Conservation (phyloP, 495 filamentous ascomycete species). For the Aspergillus carlsbadensis region DNA sequence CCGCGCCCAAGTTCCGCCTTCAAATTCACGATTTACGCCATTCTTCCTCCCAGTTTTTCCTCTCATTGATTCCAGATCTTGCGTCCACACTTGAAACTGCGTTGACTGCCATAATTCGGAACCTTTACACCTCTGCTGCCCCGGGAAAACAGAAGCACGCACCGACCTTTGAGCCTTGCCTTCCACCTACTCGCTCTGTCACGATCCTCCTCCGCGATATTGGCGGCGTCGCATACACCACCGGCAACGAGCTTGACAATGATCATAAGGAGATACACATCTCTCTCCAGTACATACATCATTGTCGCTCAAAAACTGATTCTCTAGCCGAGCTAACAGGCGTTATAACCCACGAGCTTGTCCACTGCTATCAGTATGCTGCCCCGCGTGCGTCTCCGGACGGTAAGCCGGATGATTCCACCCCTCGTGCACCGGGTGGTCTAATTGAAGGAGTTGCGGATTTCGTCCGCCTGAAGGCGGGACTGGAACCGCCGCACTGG, state of each 20-base stretch:
- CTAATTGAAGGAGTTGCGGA: slow-evolving; percentile 93
- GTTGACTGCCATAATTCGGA: slow-evolving; percentile 62
- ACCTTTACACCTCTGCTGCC: slow-evolving; percentile 52
- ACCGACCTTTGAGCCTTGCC: slow-evolving; percentile 28
- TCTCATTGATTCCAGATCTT: slow-evolving; percentile 55
- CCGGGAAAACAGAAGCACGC: neutral
- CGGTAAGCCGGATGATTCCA: slow-evolving; percentile 28
- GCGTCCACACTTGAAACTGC: slow-evolving; percentile 56
- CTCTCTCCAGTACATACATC: slow-evolving; percentile 70
- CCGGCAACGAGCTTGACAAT: slow-evolving; percentile 73
- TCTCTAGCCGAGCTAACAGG: slow-evolving; percentile 68
- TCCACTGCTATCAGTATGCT: slow-evolving; percentile 92
- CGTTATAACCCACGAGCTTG: slow-evolving; percentile 88
- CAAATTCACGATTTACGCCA: slow-evolving; percentile 69
- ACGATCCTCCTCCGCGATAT: slow-evolving; percentile 81
- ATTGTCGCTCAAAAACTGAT: slow-evolving; percentile 38
- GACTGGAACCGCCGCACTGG: slow-evolving; percentile 84
- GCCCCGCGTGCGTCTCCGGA: slow-evolving; percentile 35
- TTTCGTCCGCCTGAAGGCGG: slow-evolving; percentile 79
- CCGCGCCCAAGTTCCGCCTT: slow-evolving; percentile 66
- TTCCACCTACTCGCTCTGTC: slow-evolving; percentile 69
- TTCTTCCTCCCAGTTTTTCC: slow-evolving; percentile 60
- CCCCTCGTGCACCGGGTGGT: slow-evolving; percentile 60
- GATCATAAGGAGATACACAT: slow-evolving; percentile 97
- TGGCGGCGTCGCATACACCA: slow-evolving; percentile 85